Evolutionary conservation across 108 stramenopile genomes (phyloP), one percentile per base, ranked within the genome.

Genomic region (Pseudonitzschia delicatissima): DNA sequence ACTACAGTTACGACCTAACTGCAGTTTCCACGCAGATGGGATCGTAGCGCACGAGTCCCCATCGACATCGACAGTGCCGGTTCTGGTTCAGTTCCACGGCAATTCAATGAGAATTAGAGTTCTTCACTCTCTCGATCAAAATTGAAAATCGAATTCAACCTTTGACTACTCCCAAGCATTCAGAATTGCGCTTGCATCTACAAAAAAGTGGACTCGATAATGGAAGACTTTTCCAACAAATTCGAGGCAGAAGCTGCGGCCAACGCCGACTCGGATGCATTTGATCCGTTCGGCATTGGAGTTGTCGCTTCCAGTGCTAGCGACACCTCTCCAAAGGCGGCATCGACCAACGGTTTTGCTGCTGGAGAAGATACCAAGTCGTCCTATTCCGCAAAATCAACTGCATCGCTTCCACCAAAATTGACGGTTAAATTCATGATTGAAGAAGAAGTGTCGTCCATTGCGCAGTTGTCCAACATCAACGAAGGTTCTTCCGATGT

Each of bases 401-500:
- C 58, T 2, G 66, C 74, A 26, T n/a, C n/a, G n/a, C 53, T 82
- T 32, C 82, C 82, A 45, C 85, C 86, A 25, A 60, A 65, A 64
- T 12, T 86, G 48, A 59, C 57, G 7, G 66, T 89, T 11, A 78
- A 76, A 45, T 78, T 89, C 28, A 73, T 69, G 20, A 48, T 76
- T 26, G 77, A 82, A 32, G 88, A 89, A 67, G 85, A 89, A 62
- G 85, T 84, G 1, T 73, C 85, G 4, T 82, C 85, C 0, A 47
- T 55, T 21, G 76, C 78, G 5, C 42, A 63, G 28, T 29, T 50
- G 18, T 71, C 61, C 11, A 57, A 12, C 20, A 78, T 76, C 17
- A 60, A 49, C n/a, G 78, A 85, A 17, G 84, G 76, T 28, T 26
- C 74, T 23, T 84, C 79, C 1, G 47, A 77, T 18, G 47, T 85